A percentile compares a stretch with the other conserved stretches of the same genome.
phyloP scores from a whole-genome alignment of 768 basidiomycete species.

The Termitomyces sp. region DNA sequence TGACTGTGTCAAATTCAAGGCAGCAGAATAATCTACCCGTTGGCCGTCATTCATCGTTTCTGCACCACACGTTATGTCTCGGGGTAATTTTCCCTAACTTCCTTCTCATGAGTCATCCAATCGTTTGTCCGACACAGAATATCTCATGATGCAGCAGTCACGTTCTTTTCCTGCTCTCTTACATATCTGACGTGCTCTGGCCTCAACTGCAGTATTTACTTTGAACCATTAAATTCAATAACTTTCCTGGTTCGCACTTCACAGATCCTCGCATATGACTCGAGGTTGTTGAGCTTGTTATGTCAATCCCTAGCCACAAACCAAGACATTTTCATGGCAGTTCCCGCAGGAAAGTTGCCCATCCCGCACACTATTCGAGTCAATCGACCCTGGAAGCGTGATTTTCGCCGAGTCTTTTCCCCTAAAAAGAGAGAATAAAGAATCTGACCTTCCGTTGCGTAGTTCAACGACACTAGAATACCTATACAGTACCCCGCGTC shows the following conservation, averaged over 20 bases:
- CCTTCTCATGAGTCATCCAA: background rate
- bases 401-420: background rate
- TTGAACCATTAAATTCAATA: no score
- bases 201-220: no score
- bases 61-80: no score
- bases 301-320: background rate
- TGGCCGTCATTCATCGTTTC: no score
- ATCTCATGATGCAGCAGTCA: background rate
- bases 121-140: no score
- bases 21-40: background rate
- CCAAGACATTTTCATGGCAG: background rate
- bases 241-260: background rate
- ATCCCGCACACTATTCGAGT: background rate
- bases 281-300: background rate
- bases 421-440: no score
- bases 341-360: background rate
- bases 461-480: no score
- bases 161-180: no score
- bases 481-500: no score
- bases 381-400: background rate
- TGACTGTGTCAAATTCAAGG: background rate
- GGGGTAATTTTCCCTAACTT: no score
- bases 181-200: no score
- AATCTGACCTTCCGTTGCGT: no score
- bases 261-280: background rate